These are phyloP conservation scores for Venturia pyrina DNA, from an alignment of 2,329 filamentous ascomycete species.

Conservation along the genomic window DNA sequence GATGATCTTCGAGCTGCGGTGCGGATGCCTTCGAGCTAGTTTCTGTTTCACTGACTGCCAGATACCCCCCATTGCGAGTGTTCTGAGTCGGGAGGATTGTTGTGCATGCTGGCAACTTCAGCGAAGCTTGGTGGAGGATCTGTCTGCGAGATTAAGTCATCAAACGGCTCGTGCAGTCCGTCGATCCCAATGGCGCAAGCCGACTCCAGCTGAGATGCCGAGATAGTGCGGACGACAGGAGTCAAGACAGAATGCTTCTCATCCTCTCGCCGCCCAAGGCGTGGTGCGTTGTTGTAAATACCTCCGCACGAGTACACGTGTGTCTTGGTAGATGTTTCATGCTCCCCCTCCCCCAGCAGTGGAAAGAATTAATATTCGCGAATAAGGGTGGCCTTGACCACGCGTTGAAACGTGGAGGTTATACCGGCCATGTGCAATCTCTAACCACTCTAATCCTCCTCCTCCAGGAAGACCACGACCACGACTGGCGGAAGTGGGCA, in stretches of 20 bases:
- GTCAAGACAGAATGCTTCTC: neutral
- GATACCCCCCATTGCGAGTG: neutral
- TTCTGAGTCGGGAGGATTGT: neutral
- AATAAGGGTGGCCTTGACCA: neutral
- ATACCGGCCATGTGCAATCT: neutral
- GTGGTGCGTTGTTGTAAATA: neutral
- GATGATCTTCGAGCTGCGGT: neutral
- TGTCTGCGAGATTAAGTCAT: too few species aligned
- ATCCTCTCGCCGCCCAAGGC: neutral
- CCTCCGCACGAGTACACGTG: neutral
- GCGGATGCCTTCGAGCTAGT: neutral
- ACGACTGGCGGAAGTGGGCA: neutral
- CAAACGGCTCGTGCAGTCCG: neutral
- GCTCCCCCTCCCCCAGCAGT: neutral
- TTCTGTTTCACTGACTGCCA: slow-evolving; percentile 8
- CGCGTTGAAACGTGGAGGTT: slow-evolving; percentile 3
- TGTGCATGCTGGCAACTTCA: neutral
- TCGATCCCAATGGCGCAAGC: neutral
- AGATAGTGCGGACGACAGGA: neutral
- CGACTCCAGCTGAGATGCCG: neutral
- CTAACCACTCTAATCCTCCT: neutral
- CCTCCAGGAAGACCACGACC: neutral
- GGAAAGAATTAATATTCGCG: neutral
- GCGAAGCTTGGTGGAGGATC: neutral
- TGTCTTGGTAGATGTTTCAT: neutral